phyloP scores from a whole-genome alignment of 2,329 filamentous ascomycete species.

The Chaetomiaceae sp. region DNA sequence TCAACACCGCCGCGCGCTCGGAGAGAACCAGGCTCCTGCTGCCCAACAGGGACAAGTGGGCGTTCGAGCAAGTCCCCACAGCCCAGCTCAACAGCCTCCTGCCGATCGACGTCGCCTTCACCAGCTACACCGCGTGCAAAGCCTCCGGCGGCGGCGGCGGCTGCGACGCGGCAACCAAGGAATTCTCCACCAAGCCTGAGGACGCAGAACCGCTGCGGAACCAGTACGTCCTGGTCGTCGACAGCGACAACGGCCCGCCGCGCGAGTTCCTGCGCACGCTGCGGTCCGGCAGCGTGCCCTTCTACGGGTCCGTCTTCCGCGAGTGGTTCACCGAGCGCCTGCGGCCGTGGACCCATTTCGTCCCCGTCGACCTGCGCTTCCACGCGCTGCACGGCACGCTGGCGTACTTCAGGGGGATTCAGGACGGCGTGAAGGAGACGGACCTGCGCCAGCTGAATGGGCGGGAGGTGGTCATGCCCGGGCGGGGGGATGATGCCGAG shows the following conservation, averaged over 20 bases:
- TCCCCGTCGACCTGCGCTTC: constrained; percentile 67
- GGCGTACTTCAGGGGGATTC: constrained; percentile 58
- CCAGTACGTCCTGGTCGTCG: constrained; percentile 66
- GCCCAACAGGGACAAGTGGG: constrained; percentile 40
- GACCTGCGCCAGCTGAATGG: constrained; percentile 38
- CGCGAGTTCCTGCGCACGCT: constrained; percentile 55
- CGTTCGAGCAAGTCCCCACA: constrained; percentile 50
- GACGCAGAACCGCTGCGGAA: constrained; percentile 51
- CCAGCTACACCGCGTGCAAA: constrained; percentile 51
- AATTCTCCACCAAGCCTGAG: constrained; percentile 43
- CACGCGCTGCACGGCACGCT: constrained; percentile 69
- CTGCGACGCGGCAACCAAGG: constrained; percentile 36
- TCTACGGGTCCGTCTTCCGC: constrained; percentile 66
- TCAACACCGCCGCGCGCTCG: constrained; percentile 49
- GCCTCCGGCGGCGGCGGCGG: constrained; percentile 25
- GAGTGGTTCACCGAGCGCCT: constrained; percentile 75
- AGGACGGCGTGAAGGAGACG: constrained; percentile 27
- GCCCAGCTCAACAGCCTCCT: constrained; percentile 48
- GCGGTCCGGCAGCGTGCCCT: constrained; percentile 59
- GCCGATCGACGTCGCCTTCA: constrained; percentile 53
- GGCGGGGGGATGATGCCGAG: constrained; percentile 47
- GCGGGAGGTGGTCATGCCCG: constrained; percentile 41
- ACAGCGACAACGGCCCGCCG: constrained; percentile 63
- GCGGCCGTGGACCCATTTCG: constrained; percentile 72
- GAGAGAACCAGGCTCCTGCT: constrained; percentile 52